Conservation (phyloP, 2,329 filamentous ascomycete genomes). For the Teratosphaeria epicoccoides region DNA sequence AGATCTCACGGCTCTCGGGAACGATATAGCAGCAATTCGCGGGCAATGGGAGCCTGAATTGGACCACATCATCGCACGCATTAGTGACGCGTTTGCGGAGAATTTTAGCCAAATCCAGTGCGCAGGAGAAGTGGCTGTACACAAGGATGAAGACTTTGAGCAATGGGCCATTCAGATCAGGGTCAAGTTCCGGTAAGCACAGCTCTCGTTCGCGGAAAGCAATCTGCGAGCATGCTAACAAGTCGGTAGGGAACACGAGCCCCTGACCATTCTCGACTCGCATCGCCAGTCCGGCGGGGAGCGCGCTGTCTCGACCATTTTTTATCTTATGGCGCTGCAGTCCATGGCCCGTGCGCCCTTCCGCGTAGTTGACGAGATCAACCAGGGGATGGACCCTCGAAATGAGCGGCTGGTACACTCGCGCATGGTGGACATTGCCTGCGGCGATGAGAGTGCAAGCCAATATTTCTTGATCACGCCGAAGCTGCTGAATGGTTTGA, state of each 20-base stretch:
- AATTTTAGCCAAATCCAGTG: slow-evolving; percentile 94
- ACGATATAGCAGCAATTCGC: slow-evolving; percentile 55
- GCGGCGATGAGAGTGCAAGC: slow-evolving; percentile 47
- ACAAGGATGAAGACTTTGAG: slow-evolving; percentile 82
- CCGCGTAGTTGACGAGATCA: slow-evolving; percentile 98
- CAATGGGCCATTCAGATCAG: slow-evolving; percentile 88
- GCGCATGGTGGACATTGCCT: slow-evolving; percentile 96
- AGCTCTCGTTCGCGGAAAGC: neutral
- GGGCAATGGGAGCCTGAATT: slow-evolving; percentile 72
- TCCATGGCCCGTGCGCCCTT: slow-evolving; percentile 89
- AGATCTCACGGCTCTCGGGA: slow-evolving; percentile 41
- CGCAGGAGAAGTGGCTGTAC: slow-evolving; percentile 76
- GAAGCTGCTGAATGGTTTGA: slow-evolving; percentile 75
- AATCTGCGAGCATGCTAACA: slow-evolving; percentile 9
- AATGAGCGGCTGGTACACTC: slow-evolving; percentile 98
- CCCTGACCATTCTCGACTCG: slow-evolving; percentile 72
- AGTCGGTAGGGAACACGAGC: slow-evolving; percentile 57
- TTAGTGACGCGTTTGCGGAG: slow-evolving; percentile 82
- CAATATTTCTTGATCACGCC: slow-evolving; percentile 97
- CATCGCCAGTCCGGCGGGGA: slow-evolving; percentile 95
- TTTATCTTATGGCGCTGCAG: slow-evolving; percentile 97
- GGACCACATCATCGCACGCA: slow-evolving; percentile 64
- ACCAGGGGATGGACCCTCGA: slow-evolving; percentile 97
- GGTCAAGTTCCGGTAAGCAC: slow-evolving; percentile 76
- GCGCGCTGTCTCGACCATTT: slow-evolving; percentile 91